Evolutionary conservation across 2,329 filamentous ascomycete species (phyloP).

Genomic region (Fusarium siculi): DNA sequence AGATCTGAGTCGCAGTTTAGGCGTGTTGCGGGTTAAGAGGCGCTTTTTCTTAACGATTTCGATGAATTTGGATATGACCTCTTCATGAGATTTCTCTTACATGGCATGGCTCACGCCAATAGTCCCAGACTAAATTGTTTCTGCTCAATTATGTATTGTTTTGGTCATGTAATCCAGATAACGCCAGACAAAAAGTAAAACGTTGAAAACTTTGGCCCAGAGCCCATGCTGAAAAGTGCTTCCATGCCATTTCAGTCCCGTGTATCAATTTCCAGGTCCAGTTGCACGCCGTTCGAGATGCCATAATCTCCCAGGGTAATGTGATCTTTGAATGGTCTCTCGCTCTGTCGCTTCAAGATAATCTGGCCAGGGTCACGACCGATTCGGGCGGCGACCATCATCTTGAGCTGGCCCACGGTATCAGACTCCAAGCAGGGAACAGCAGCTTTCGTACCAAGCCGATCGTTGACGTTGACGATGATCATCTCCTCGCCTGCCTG

Average conservation of each 20-base stretch:
- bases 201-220: background rate
- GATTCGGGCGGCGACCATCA: slow-evolving; percentile 89
- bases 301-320: slow-evolving; percentile 91
- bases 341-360: slow-evolving; percentile 88
- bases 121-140: background rate
- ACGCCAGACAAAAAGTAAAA: background rate
- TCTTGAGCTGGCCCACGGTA: slow-evolving; percentile 86
- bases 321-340: slow-evolving; percentile 92
- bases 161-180: background rate
- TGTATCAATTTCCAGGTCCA: slow-evolving; percentile 71
- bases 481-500: slow-evolving; percentile 81
- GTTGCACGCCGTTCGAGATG: slow-evolving; percentile 87
- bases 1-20: background rate
- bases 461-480: slow-evolving; percentile 91
- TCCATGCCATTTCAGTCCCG: slow-evolving; percentile 59
- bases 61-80: background rate
- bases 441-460: slow-evolving; percentile 93
- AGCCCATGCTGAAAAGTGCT: background rate
- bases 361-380: slow-evolving; percentile 92
- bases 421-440: slow-evolving; percentile 91
- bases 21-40: background rate
- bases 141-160: background rate
- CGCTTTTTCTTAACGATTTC: background rate
- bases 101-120: background rate
- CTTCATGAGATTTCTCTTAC: background rate